A percentile compares a stretch with the other conserved stretches of the same genome.
Evolutionary conservation across 352 stramenopile species (phyloP).

Genomic region (Pythium grandisporangium): DNA sequence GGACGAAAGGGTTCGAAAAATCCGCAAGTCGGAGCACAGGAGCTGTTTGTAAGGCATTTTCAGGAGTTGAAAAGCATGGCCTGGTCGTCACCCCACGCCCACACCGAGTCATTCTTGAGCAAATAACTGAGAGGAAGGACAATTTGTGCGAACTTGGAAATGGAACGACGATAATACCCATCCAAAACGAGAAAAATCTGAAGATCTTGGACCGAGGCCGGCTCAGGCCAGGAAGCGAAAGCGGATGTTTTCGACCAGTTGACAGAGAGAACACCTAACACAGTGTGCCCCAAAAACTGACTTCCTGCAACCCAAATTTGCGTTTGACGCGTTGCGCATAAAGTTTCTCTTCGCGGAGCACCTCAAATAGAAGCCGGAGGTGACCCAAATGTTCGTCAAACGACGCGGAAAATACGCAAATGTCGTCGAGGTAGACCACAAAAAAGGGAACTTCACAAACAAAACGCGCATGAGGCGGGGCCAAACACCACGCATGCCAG

Average conservation of each 20-base stretch:
- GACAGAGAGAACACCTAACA: constrained; percentile 9
- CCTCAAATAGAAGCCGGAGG: constrained; percentile 12
- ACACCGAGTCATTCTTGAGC: constrained; percentile 10
- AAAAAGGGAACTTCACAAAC: constrained; percentile 20
- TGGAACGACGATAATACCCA: constrained; percentile 22
- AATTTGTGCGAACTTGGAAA: constrained; percentile 9
- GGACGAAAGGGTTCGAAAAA: constrained; percentile 12
- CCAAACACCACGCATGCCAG: constrained; percentile 27
- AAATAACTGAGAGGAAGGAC: constrained; percentile 14
- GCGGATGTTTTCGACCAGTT: constrained; percentile 14
- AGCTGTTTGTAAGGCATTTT: constrained; percentile 15
- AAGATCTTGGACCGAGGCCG: constrained; percentile 7
- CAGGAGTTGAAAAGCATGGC: constrained; percentile 5
- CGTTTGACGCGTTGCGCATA: constrained; percentile 15
- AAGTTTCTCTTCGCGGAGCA: constrained; percentile 11
- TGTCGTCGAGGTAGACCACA: constrained; percentile 31
- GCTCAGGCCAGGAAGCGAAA: constrained; percentile 9
- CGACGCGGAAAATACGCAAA: constrained; percentile 19
- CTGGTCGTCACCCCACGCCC: constrained; percentile 9
- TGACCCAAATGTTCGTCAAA: constrained; percentile 12
- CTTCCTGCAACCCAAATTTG: constrained; percentile 7
- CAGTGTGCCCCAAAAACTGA: constrained; percentile 20
- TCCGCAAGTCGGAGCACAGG: constrained; percentile 16
- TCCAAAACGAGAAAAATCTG: constrained; percentile 16
- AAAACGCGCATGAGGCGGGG: constrained; percentile 22